phyloP scores from a whole-genome alignment of 2,329 filamentous ascomycete species.

The Monilinia polystroma region DNA sequence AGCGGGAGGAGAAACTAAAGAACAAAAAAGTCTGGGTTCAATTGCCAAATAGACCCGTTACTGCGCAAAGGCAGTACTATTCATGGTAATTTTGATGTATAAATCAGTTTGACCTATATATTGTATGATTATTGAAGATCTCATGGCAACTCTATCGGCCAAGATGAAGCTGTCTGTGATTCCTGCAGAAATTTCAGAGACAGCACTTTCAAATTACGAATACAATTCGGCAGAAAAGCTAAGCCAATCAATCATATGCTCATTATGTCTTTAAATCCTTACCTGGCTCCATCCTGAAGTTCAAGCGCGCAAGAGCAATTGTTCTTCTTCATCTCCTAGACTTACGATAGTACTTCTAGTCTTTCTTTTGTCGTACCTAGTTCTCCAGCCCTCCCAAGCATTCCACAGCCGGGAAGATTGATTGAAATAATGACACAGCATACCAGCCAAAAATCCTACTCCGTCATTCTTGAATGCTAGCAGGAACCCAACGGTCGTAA shows the following conservation, averaged over 20 bases:
- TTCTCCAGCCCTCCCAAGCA: slow-evolving; percentile 25
- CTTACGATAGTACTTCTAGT: slow-evolving; percentile 20
- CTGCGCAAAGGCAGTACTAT: slow-evolving; percentile 84
- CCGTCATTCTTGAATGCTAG: slow-evolving; percentile 89
- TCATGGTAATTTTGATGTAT: slow-evolving; percentile 64
- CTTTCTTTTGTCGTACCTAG: slow-evolving; percentile 19
- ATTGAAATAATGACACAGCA: slow-evolving; percentile 75
- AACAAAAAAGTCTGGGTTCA: slow-evolving; percentile 82
- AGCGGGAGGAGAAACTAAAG: slow-evolving; percentile 72
- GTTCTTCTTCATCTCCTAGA: slow-evolving; percentile 24
- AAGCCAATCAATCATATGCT: not conserved
- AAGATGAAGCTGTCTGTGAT: not conserved
- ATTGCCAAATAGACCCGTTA: slow-evolving; percentile 80
- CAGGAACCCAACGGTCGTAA: slow-evolving; percentile 78
- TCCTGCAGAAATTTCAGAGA: not conserved
- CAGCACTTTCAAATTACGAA: not conserved
- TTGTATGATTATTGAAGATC: slow-evolving; percentile 14
- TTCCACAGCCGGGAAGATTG: slow-evolving; percentile 28
- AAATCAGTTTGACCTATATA: slow-evolving; percentile 14
- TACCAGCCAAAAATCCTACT: slow-evolving; percentile 78
- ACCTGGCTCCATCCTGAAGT: too few relatives aligned
- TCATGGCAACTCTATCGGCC: not conserved
- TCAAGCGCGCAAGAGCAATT: slow-evolving; percentile 17
- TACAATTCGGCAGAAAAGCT: not conserved
- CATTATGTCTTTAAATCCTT: not conserved